Percentiles rank a stretch among this genome's conserved stretches.
These are phyloP conservation scores for Chrysosphaeria jannelii DNA, from an alignment of 2,329 filamentous ascomycete species.

Conservation along the genomic window DNA sequence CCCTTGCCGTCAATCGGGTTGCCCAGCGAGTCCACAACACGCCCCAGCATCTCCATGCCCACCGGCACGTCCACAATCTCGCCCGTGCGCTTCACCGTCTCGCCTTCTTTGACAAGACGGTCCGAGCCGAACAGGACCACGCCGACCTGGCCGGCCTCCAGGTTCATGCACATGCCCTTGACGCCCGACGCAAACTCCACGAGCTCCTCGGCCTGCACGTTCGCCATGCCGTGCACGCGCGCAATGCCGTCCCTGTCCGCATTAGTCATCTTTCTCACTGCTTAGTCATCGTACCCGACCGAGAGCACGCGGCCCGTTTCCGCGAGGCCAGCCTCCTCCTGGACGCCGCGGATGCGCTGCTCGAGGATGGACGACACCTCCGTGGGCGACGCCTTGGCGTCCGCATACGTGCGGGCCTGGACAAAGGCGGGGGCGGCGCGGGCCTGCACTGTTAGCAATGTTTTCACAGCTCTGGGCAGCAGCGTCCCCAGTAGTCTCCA, in stretches of 20 bases:
- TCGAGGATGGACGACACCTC: slow-evolving; percentile 99
- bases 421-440: slow-evolving; percentile 59
- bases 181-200: slow-evolving; percentile 99
- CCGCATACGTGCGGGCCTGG: slow-evolving; percentile 68
- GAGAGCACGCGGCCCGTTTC: slow-evolving; percentile 98
- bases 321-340: slow-evolving; percentile 85
- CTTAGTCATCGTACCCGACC: slow-evolving; percentile 96
- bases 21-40: slow-evolving; percentile 93
- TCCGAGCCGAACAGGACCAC: slow-evolving; percentile 99
- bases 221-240: slow-evolving; percentile 98
- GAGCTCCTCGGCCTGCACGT: slow-evolving; percentile 98
- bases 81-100: slow-evolving; percentile 98
- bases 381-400: slow-evolving; percentile 83
- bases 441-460: slow-evolving; percentile 24
- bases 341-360: slow-evolving; percentile 94
- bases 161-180: slow-evolving; percentile 99
- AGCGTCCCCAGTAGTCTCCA: too few species aligned
- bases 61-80: slow-evolving; percentile 98
- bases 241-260: slow-evolving; percentile 91
- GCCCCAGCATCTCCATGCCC: slow-evolving; percentile 72
- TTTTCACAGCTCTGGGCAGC: too few species aligned
- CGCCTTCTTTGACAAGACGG: slow-evolving; percentile 97
- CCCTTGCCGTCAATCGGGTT: slow-evolving; percentile 99
- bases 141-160: slow-evolving; percentile 99
- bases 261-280: too few species aligned